Evolutionary conservation across 768 basidiomycete genomes (phyloP), one percentile per base, ranked within the genome.

Genomic region (Trametes meyenii): DNA sequence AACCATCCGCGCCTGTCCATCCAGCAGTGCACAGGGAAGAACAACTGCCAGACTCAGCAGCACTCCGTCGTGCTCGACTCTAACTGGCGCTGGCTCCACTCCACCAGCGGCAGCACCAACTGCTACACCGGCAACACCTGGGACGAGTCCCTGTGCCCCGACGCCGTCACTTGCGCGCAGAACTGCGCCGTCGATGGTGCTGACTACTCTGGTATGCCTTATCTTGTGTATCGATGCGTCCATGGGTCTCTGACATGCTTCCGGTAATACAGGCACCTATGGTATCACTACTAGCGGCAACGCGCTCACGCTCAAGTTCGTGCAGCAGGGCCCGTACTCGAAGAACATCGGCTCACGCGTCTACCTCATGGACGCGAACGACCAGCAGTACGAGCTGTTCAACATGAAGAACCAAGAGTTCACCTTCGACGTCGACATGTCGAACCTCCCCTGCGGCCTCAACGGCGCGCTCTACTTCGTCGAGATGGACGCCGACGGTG

Each of bases 401-500:
- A 77, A 82, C 69, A 74, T 81, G 69, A 64, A 74, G 64, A 83
- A 83, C 74, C 76, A 80, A 67, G 83, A 85, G 73, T 83, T 85
- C 75, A 77, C 80, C 19, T 83, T 85, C 73, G 82, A 83, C 73
- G 82, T 85, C 69, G 83, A 85, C 68, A 75, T 85, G 55, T 81
- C 82, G 59, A 73, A 81, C 58, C 78, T 85, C 53, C 78, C 79
- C 10, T 85, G 83, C 64, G 84, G 84, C 58, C 77, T 86, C 66
- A 86, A 86, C 71, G 84, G 81, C 45, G 45, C 45, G 45, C 45
- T 46, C 45, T 46, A 46, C 45, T 46, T 46, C 45, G n/a, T 21
- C 5, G 77, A 81, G 71, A 86, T 85, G 85, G 83, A 81, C 66
- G 77, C 77, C 14, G 81, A 84, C 62, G 83, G 83, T 75, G 83